These are phyloP conservation scores for Trichoderma asperelloides DNA, from an alignment of 495 filamentous ascomycete species.

Conservation along the genomic window DNA sequence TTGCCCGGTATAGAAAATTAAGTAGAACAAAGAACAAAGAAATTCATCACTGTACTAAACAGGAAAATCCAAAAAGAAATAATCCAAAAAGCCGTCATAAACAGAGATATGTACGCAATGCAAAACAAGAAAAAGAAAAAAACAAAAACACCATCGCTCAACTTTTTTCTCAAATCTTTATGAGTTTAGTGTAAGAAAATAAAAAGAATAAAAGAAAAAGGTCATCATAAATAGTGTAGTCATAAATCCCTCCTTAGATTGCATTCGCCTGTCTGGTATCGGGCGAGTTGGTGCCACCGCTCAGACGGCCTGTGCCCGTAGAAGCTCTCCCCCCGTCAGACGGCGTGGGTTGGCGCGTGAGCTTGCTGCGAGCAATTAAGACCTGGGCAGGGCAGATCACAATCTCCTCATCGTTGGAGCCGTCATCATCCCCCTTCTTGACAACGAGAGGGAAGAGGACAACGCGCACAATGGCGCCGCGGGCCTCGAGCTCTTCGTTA, in stretches of 20 bases:
- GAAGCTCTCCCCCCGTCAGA: constrained; percentile 21
- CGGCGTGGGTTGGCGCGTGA: constrained; percentile 14
- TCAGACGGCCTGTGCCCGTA: constrained; percentile 2
- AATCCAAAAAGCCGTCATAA: neutral
- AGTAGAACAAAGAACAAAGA: neutral
- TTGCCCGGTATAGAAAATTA: neutral
- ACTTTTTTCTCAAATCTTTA: neutral
- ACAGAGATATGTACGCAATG: neutral
- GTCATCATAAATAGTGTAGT: neutral
- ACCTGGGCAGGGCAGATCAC: constrained; percentile 93
- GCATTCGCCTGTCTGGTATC: neutral
- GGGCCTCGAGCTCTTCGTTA: constrained; percentile 68
- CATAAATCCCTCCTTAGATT: neutral
- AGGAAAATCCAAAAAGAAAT: neutral
- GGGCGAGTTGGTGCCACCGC: neutral
- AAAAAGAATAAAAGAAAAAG: neutral
- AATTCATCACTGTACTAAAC: neutral
- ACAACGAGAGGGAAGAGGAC: constrained; percentile 92
- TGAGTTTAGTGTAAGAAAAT: neutral
- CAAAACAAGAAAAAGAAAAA: neutral
- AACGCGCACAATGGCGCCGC: constrained; percentile 70
- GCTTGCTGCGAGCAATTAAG: constrained; percentile 44
- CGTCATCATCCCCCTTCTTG: constrained; percentile 82
- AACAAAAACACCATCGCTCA: neutral
- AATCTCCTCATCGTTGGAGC: constrained; percentile 79